Conservation (phyloP, 208 protist genomes). For the Leishmania gerbilli region DNA sequence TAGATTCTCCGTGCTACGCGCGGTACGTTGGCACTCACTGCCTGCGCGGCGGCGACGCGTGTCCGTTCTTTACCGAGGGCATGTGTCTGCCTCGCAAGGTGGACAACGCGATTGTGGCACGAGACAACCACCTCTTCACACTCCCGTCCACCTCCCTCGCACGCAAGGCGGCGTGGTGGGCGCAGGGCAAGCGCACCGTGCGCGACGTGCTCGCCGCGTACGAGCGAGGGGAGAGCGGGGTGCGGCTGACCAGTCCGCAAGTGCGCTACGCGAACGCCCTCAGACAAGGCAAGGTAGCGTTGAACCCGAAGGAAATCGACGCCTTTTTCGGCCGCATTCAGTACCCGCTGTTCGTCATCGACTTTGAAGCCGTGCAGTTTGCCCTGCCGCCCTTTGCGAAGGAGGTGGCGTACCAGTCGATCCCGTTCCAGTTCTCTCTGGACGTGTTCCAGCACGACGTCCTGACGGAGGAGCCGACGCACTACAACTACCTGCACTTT, state of each 20-base stretch:
- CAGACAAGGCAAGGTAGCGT: constrained; percentile 52
- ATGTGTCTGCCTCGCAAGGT: constrained; percentile 82
- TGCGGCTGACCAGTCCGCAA: constrained; percentile 83
- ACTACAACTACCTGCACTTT: constrained; percentile 92
- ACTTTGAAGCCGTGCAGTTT: constrained; percentile 91
- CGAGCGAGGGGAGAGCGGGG: constrained; percentile 34
- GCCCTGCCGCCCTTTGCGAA: constrained; percentile 87
- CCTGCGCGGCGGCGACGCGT: constrained; percentile 59
- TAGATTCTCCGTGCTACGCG: constrained; percentile 49
- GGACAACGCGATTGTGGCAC: constrained; percentile 49
- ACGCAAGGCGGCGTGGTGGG: constrained; percentile 83
- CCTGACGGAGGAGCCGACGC: constrained; percentile 79
- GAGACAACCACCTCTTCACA: constrained; percentile 91
- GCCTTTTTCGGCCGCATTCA: constrained; percentile 71
- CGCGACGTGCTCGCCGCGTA: constrained; percentile 68
- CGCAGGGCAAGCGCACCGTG: constrained; percentile 72
- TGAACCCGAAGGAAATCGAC: constrained; percentile 83
- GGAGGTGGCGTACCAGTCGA: constrained; percentile 76
- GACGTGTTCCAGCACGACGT: constrained; percentile 91
- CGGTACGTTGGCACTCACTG: constrained; percentile 71
- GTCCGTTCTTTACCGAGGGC: constrained; percentile 85
- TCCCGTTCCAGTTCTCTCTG: constrained; percentile 90
- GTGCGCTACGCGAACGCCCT: constrained; percentile 82
- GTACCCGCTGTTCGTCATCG: constrained; percentile 88
- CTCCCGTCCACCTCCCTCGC: constrained; percentile 67